Conservation (phyloP, 2,329 filamentous ascomycete genomes). For the Aureobasidium leucospermi region DNA sequence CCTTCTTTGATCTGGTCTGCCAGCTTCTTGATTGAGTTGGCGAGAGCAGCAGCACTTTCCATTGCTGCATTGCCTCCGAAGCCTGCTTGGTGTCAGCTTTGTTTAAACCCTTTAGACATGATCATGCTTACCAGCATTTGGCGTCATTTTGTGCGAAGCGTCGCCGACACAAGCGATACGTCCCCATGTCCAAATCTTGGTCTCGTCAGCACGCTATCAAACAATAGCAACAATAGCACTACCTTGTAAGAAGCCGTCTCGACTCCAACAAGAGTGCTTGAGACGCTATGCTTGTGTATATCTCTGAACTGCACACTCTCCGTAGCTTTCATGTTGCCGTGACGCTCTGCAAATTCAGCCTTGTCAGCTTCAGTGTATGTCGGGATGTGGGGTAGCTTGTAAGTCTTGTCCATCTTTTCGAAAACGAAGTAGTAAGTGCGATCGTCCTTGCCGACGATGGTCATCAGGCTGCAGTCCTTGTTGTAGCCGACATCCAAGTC, state of each 20-base stretch:
- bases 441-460: slow-evolving; percentile 26
- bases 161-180: slow-evolving; percentile 24
- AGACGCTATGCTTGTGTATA: slow-evolving; percentile 24
- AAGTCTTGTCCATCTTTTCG: slow-evolving; percentile 24
- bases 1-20: slow-evolving; percentile 1
- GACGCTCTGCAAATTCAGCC: slow-evolving; percentile 21
- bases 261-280: slow-evolving; percentile 24
- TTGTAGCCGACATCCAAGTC: slow-evolving; percentile 20
- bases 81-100: slow-evolving; percentile 13
- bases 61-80: slow-evolving; percentile 21
- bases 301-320: slow-evolving; percentile 25
- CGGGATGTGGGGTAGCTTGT: slow-evolving; percentile 28
- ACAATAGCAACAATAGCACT: background rate
- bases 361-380: slow-evolving; percentile 29
- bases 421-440: slow-evolving; percentile 34
- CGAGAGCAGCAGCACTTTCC: slow-evolving; percentile 21
- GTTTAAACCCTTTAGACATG: no score
- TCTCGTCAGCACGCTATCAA: background rate
- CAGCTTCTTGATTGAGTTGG: slow-evolving; percentile 19
- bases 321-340: slow-evolving; percentile 20
- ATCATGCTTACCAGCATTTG: slow-evolving; percentile 9
- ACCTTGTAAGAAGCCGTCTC: slow-evolving; percentile 21
- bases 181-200: slow-evolving; percentile 19
- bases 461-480: slow-evolving; percentile 20
- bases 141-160: slow-evolving; percentile 23